Base-by-base conservation (phyloP, 768 basidiomycete genomes). In the Hemileccinum rubropunctum region DNA sequence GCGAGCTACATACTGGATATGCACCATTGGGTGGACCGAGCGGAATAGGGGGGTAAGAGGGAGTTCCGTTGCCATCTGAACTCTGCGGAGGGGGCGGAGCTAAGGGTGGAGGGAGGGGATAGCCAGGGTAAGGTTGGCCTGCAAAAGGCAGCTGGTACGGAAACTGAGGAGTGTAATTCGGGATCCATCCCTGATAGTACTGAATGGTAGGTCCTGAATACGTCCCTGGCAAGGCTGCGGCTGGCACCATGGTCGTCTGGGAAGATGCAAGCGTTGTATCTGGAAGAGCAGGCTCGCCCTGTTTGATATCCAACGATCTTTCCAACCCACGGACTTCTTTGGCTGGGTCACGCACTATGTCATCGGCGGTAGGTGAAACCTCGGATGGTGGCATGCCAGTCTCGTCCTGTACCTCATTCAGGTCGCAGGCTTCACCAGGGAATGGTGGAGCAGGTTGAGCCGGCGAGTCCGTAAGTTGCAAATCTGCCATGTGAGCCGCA, bases 141-240 rank as follows among this genome's bases (percentile, higher is more conserved):
- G 78, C 67, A 51, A 76, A 82, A 26, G 79, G 76, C 51, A 81
- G 59, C 28, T 76, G 78, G 55, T 79, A 84, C 20, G 74, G 76
- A 51, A 77, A 69, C 18, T 73, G 76, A 26, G 73, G 74, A n/a
- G 73, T 61, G 59, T 76, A 82, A 11, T 76, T 71, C 34, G 76
- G 76, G 42, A 79, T 64, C 84, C 83, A 84, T 30, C 76, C 72
- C 38, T 72, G 71, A 59, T 76, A 77, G 56, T 76, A 82, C 20
- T 72, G 74, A n/a, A 73, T 62, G 21, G 71, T 60, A 10, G 75
- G 69, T 28, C 74, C 47, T 13, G 76, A 54, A 60, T 75, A 78
- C 5, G 71, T 65, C 15, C 58, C 54, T 3, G 50, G 51, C 13
- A 61, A 44, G n/a, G 52, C 32, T 15, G 52, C 37, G 10, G 26